A percentile compares a stretch with the other conserved stretches of the same genome.
These are phyloP conservation scores for Penicillium sp. DNA, from an alignment of 2,329 filamentous ascomycete genomes.

Conservation along the genomic window DNA sequence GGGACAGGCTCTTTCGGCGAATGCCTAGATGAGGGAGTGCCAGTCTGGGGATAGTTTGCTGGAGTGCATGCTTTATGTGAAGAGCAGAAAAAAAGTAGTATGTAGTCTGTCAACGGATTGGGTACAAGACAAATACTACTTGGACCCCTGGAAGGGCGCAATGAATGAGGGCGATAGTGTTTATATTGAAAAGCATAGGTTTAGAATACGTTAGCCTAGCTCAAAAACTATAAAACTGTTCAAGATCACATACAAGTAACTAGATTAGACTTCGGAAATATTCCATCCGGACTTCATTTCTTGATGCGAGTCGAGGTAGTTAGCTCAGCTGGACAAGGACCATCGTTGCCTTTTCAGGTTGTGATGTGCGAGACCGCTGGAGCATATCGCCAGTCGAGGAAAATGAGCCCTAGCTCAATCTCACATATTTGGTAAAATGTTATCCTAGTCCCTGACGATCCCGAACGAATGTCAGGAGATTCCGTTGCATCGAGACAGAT, in stretches of 20 bases:
- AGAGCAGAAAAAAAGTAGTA: not conserved
- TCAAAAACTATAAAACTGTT: constrained; percentile 3
- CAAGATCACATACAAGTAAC: not conserved
- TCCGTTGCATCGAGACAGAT: not conserved
- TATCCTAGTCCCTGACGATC: not conserved
- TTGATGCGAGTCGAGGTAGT: not conserved
- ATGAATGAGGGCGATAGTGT: not conserved
- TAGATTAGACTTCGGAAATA: too few species aligned
- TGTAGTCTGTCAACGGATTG: not conserved
- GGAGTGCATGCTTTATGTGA: not conserved
- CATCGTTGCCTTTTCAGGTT: not conserved
- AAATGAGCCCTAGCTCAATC: not conserved
- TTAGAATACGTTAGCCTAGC: constrained; percentile 16
- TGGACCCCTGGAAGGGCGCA: constrained; percentile 3
- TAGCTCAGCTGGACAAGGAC: not conserved
- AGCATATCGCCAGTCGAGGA: not conserved
- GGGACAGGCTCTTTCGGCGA: constrained; percentile 3
- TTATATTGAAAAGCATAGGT: constrained; percentile 5
- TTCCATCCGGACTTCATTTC: too few species aligned
- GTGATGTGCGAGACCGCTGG: not conserved
- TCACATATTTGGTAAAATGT: not conserved
- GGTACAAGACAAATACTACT: constrained; percentile 12
- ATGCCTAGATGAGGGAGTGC: not conserved
- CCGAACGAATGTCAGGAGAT: not conserved
- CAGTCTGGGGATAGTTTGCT: not conserved